Evolutionary conservation across 139 green algal species (phyloP), one percentile per base, ranked within the genome.

Genomic region (Monoraphidium neglectum): DNA sequence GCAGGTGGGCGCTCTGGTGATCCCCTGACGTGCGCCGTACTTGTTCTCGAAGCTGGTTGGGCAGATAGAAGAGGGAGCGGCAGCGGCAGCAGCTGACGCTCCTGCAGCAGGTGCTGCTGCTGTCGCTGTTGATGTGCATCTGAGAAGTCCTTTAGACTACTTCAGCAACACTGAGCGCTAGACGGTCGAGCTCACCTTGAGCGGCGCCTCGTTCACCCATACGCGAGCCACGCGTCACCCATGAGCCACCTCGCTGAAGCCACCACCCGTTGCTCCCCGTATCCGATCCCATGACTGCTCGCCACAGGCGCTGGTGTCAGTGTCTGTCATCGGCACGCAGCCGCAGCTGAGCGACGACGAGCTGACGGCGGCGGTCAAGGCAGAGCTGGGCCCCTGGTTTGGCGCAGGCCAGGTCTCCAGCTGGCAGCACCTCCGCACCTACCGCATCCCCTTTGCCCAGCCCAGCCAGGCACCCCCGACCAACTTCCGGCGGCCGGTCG

Each of bases 371-470:
- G 46, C 24, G 26, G 94, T 97, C 0, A 77, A 79, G 28, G 35
- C 46, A 28, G 91, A 99, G 79, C 85, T 98, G 51, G 51, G 46
- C 18, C 68, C 53, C 12, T 99, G 96, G 96, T 98, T 98, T 81
- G 94, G 92, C 1, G 51, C 54, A 0, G 43, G 32, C 1, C 75
- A 94, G 53, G 90, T 95, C 36, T 73, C 60, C 0, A 77, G 28
- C 51, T 99, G 94, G 95, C 68, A 76, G 51, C 89, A 92, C 54
- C 86, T 99, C n/a, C 71, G 81, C 36, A 92, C 86, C 1, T 99
- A 99, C 64, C 84, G 95, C 57, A 99, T 99, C 59, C 91, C 95
- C 26, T 99, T 94, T 81, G 91, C 94, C 28, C 95, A 98, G 84
- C 94, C 94, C 36, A 91, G 86, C 72, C 93, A 97, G 86, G 81